Evolutionary conservation across 352 stramenopile species (phyloP), one percentile per base, ranked within the genome.

Genomic region (Pythium dissimile): DNA sequence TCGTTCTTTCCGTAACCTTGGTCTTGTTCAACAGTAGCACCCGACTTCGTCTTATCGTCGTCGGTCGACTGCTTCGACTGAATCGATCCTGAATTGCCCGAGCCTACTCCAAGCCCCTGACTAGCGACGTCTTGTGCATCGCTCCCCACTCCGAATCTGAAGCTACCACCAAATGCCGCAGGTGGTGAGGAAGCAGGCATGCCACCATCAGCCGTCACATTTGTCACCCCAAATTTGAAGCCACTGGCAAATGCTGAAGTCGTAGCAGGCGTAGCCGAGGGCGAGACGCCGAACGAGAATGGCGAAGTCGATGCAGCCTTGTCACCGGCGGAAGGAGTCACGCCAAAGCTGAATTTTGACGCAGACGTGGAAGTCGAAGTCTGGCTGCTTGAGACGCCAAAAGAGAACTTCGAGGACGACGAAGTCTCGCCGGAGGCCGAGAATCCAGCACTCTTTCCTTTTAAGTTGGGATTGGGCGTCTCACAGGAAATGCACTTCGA

Each of bases 1-100:
- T 80, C 77, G 38, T 84, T 84, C 42, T 87, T 72, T 10, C 79
- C 79, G 52, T 89, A 89, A 15, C 63, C 72, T 23, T 75, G 48
- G 13, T 68, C 54, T 38, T 60, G 21, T 24, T 48, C 31, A n/a
- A 44, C 52, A 2, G 20, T 8, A n/a, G 2, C 20, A 21, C 4
- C 3, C 39, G 38, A 32, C 16, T 24, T 20, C 24, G 26, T 26
- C 37, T 12, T 11, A 21, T 26, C 34, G 13, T 49, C 26, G 16
- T 10, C 5, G 20, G 31, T 8, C 13, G 8, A 8, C 31, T 35
- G 8, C 31, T 8, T 35, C 13, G 31, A 35, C 13, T 35, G 31
- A 35, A 35, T 35, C 8, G 8, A 8, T 35, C 31, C 31, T 13
- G 31, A 35, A 13, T n/a, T n/a, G n/a, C n/a, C n/a, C n/a, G n/a